Conservation (phyloP, 805 yeast species). For the Yarrowia divulgata region DNA sequence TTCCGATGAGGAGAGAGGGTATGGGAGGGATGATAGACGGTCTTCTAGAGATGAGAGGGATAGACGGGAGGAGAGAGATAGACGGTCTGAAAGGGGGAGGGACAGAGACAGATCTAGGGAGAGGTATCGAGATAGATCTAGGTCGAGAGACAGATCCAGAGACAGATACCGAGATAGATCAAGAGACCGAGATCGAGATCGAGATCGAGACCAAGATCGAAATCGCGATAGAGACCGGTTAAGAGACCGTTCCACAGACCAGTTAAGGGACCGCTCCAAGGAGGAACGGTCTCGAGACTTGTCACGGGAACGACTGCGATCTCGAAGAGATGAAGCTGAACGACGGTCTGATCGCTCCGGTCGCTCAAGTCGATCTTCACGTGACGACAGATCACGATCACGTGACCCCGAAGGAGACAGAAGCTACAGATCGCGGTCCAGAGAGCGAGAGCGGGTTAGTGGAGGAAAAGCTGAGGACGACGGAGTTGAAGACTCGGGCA, state of each 20-base stretch:
- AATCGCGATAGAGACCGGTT: not conserved
- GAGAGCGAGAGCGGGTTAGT: constrained; percentile 5
- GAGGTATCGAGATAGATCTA: not conserved
- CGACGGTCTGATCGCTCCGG: not conserved
- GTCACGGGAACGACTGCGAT: too few species aligned
- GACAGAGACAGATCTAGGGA: not conserved
- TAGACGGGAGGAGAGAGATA: not conserved
- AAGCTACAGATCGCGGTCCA: constrained; percentile 8
- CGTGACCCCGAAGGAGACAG: not conserved
- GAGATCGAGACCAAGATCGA: not conserved
- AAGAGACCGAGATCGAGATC: constrained; percentile 1
- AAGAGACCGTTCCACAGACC: not conserved
- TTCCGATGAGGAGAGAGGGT: not conserved
- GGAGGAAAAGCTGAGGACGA: not conserved
- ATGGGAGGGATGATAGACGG: not conserved
- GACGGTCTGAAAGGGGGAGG: not conserved
- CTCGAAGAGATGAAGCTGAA: too few species aligned
- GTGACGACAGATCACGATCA: constrained; percentile 11
- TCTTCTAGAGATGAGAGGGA: not conserved
- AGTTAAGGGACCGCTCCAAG: not conserved
- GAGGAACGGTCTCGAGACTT: not conserved
- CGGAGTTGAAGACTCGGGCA: not conserved
- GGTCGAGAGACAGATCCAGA: constrained; percentile 4
- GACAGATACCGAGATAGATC: not conserved
- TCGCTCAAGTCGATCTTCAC: not conserved